phyloP scores from a whole-genome alignment of 202 grass and related monocot genomes.

The Saccharum hybrid region DNA sequence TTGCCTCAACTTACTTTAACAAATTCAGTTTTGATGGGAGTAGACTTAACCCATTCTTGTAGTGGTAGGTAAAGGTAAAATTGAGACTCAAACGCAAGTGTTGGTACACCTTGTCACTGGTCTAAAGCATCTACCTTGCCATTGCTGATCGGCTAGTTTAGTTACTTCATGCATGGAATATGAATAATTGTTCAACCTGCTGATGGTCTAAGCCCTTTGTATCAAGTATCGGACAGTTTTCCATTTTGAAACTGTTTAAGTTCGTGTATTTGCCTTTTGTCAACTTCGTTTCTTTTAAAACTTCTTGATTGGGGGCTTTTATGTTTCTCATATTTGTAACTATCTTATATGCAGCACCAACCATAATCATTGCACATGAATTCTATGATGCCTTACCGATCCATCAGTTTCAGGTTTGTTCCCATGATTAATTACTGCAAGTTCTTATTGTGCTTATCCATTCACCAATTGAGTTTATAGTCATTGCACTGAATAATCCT shows the following conservation, averaged over 20 bases:
- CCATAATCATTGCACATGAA: constrained; percentile 92
- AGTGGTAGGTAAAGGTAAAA: background rate
- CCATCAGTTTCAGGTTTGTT: constrained; percentile 90
- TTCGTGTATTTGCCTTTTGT: background rate
- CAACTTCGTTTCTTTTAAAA: constrained; percentile 28
- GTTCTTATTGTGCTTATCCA: background rate
- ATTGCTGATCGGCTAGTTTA: constrained; percentile 21
- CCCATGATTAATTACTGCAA: constrained; percentile 8
- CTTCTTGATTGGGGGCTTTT: background rate
- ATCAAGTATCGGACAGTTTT: background rate
- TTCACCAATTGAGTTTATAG: constrained; percentile 26
- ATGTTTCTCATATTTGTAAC: constrained; percentile 35
- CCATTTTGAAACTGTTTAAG: background rate
- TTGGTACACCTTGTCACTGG: background rate
- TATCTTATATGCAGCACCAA: constrained; percentile 62
- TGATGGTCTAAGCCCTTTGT: constrained; percentile 13
- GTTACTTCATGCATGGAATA: background rate
- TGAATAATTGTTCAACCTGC: constrained; percentile 20
- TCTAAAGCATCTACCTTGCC: constrained; percentile 9
- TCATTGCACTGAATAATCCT: constrained; percentile 17
- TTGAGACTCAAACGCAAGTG: background rate
- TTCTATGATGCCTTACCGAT: constrained; percentile 94
- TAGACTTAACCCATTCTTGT: background rate
- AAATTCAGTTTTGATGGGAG: background rate
- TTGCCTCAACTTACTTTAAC: background rate